These are phyloP conservation scores for Dissophora globulifera DNA, from an alignment of 192 early-diverging fungal species.

Conservation along the genomic window DNA sequence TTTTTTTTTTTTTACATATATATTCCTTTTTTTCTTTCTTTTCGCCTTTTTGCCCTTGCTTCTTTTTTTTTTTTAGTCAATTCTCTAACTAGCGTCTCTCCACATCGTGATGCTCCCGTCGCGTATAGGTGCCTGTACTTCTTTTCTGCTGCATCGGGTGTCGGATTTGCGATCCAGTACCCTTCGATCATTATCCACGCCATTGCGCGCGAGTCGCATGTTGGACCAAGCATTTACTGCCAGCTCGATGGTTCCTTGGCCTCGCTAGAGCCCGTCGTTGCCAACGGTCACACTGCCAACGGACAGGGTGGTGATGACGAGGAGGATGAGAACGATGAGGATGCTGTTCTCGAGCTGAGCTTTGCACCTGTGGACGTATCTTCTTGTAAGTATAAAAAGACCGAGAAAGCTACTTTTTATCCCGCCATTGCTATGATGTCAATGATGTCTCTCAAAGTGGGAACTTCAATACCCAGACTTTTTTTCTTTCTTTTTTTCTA, in stretches of 20 bases:
- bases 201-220: slow-evolving; percentile 63
- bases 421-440: too few relatives aligned
- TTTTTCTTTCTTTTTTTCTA: too few relatives aligned
- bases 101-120: too few relatives aligned
- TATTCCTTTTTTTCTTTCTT: neutral
- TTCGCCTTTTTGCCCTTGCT: neutral
- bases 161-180: slow-evolving; percentile 69
- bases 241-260: slow-evolving; percentile 64
- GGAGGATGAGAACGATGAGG: slow-evolving; percentile 55
- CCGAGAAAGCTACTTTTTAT: neutral
- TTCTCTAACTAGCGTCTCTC: too few relatives aligned
- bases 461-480: too few relatives aligned
- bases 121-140: slow-evolving; percentile 70
- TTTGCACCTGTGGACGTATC: slow-evolving; percentile 68
- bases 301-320: slow-evolving; percentile 40
- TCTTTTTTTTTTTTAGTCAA: too few relatives aligned
- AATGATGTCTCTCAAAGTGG: too few relatives aligned
- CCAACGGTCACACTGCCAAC: slow-evolving; percentile 28
- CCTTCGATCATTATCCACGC: slow-evolving; percentile 77
- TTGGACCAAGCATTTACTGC: slow-evolving; percentile 70
- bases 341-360: slow-evolving; percentile 62
- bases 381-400: slow-evolving; percentile 53
- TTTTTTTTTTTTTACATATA: neutral
- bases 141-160: slow-evolving; percentile 53
- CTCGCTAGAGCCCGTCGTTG: neutral